Base-by-base conservation (phyloP, 1,284 basidiomycete genomes). In the Apiotrichum gracile region DNA sequence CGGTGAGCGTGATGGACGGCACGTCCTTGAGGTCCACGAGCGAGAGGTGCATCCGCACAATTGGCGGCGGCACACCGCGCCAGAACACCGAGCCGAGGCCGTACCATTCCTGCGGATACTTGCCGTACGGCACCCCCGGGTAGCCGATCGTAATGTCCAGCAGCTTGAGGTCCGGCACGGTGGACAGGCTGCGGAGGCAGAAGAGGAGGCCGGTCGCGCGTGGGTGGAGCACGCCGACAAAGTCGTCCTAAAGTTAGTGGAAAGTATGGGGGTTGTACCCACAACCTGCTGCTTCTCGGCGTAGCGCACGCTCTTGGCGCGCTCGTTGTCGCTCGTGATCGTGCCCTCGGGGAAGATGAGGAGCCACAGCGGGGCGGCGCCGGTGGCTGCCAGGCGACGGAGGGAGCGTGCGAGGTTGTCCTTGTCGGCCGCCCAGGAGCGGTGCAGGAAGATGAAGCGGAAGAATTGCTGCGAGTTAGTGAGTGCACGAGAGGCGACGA, bases 271-370 rank as follows among this genome's bases (percentile, higher is more conserved):
- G 26, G 27, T 16, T 39, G 24, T 24, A 79, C 88, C 76, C 66
- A 74, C 72, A 1, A 74, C 59, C 5, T 63, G 63, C 46, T 76
- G 67, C 10, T 60, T 60, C 9, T 66, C 52, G 2, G 73, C 71
- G 68, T 85, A 96, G 61, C 85, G 86, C 73, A 83, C 83, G 74
- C 87, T 91, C 58, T 87, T 80, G 1, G 87, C 88, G 42, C 88
- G 77, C 3, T 91, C 96, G 59, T 90, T 78, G 51, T 82, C 80
- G 68, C 86, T 89, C 12, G 91, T 85, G 38, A 97, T 83, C 1
- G 92, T 96, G 16, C 92, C 92, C 73, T 97, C 92, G 0, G 92
- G 92, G 69, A 92, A 97, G 43, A 97, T 80, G 44, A 97, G 78
- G 61, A 94, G 83, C 56, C 86, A 85, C 34, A 96, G 78, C 0